Base-by-base conservation (phyloP, 2,329 filamentous ascomycete species). In the Periconia sp. region DNA sequence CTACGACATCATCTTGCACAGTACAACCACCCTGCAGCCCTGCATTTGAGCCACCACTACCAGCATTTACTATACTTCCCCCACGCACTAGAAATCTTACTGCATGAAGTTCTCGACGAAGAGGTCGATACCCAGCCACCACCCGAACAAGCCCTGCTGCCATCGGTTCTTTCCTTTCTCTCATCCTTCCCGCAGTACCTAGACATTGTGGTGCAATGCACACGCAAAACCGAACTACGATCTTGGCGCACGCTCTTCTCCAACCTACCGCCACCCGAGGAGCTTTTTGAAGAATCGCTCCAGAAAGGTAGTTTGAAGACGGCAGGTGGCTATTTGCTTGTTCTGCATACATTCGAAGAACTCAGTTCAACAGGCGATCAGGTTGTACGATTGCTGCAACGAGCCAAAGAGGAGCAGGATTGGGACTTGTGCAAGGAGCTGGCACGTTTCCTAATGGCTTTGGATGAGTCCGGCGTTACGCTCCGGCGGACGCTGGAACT, bases 381-480 rank as follows among this genome's bases (percentile, higher is more conserved):
- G 64, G 85, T 91, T 15, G 87, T 96, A 4, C 82, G 91, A 10
- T 75, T 99, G 17, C 80, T 99, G 43, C 84, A 83, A 22, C 79
- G 88, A 35, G 94, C 92, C 1, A 92, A 92, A 59, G 79, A 84
- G 22, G 90, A 92, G 67, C 84, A 85, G 35, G 92, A 97, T 63
- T 99, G 92, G 91, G 92, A 97, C 57, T 74, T 99, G 19, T 97
- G 94, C 73, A 94, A 91, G 59, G 94, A 99, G 68, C 78, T 99
- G 19, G 92, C 94, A 9, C 80, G 92, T n/a, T 99, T 99, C 70
- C 74, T 99, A 43, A 91, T 95, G 33, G 92, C 92, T 4, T 84
- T 99, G 59, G 94, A 99, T 63, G 86, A 89, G 54, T 88, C 85
- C 11, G 94, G 94, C 0, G 84, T 86, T 54, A 92, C 89, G 31